Conservation (phyloP, 805 yeast species). For the Metschnikowia kofuensis region DNA sequence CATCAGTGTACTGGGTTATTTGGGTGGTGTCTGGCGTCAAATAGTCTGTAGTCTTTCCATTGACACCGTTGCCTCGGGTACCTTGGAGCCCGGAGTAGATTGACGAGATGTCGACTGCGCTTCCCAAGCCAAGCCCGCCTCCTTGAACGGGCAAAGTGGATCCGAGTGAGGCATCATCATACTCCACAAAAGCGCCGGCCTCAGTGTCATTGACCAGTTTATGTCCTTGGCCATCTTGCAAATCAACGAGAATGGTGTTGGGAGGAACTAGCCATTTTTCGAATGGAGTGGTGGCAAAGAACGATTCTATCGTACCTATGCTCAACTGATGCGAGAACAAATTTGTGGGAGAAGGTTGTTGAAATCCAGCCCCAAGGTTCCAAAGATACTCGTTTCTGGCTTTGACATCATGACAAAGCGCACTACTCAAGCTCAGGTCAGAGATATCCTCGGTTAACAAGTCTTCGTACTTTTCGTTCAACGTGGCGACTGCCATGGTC, state of each 20-base stretch:
- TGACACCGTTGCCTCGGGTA: conserved; percentile 7
- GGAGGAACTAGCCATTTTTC: conserved; percentile 31
- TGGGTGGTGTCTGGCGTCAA: conserved; percentile 14
- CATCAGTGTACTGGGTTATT: conserved; percentile 11
- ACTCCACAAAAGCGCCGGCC: neutral
- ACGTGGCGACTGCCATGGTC: conserved; percentile 21
- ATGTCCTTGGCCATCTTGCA: conserved; percentile 4
- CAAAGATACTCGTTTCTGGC: conserved; percentile 14
- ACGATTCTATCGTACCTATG: conserved; percentile 23
- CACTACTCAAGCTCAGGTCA: conserved; percentile 19
- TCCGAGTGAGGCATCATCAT: conserved; percentile 1
- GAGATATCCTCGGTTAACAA: conserved; percentile 21
- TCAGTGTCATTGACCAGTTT: neutral
- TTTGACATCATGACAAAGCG: conserved; percentile 24
- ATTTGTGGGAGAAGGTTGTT: neutral
- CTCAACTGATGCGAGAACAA: conserved; percentile 12
- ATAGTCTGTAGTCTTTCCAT: neutral
- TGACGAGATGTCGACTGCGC: conserved; percentile 39
- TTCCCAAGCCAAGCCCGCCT: conserved; percentile 34
- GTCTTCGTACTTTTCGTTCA: conserved; percentile 30
- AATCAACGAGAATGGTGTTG: conserved; percentile 20
- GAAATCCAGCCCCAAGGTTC: neutral
- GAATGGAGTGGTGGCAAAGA: conserved; percentile 26
- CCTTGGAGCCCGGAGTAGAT: conserved; percentile 34
- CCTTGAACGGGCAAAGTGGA: neutral